phyloP scores from a whole-genome alignment of 495 filamentous ascomycete genomes.

The Penicillium soppii region DNA sequence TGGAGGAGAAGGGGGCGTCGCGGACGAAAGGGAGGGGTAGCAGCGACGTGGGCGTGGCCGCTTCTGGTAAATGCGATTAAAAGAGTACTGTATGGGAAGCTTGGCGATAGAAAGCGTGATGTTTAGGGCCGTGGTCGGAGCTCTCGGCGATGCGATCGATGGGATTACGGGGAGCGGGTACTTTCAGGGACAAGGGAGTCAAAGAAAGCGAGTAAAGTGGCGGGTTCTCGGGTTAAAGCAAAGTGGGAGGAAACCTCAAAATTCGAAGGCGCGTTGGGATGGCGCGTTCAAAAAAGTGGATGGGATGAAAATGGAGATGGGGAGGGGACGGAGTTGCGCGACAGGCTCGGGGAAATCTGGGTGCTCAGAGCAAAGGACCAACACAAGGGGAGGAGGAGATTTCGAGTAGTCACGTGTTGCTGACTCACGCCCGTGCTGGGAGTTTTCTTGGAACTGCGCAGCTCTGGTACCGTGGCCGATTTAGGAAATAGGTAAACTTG shows the following conservation, averaged over 20 bases:
- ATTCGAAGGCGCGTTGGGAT: slow-evolving; percentile 29
- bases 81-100: slow-evolving; percentile 26
- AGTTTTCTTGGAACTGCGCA: slow-evolving; percentile 3
- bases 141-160: slow-evolving; percentile 29
- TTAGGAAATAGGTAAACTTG: neutral
- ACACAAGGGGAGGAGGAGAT: slow-evolving; percentile 14
- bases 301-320: slow-evolving; percentile 49
- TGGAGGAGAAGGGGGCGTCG: slow-evolving; percentile 6
- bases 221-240: slow-evolving; percentile 12
- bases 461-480: neutral
- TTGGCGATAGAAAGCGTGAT: slow-evolving; percentile 41
- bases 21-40: slow-evolving; percentile 3
- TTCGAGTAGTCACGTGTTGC: slow-evolving; percentile 5
- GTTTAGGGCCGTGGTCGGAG: slow-evolving; percentile 34
- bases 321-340: slow-evolving; percentile 46
- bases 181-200: slow-evolving; percentile 21
- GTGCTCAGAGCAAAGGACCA: slow-evolving; percentile 40
- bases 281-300: slow-evolving; percentile 36
- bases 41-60: slow-evolving; percentile 12
- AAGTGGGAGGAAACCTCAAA: slow-evolving; percentile 24
- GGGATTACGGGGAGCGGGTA: slow-evolving; percentile 28
- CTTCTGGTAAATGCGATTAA: slow-evolving; percentile 29
- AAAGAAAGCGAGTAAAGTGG: slow-evolving; percentile 27
- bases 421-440: slow-evolving; percentile 20
- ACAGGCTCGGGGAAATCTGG: slow-evolving; percentile 45